Evolutionary conservation across 2,329 filamentous ascomycete genomes (phyloP).

Genomic region (Acrodontium crateriforme): DNA sequence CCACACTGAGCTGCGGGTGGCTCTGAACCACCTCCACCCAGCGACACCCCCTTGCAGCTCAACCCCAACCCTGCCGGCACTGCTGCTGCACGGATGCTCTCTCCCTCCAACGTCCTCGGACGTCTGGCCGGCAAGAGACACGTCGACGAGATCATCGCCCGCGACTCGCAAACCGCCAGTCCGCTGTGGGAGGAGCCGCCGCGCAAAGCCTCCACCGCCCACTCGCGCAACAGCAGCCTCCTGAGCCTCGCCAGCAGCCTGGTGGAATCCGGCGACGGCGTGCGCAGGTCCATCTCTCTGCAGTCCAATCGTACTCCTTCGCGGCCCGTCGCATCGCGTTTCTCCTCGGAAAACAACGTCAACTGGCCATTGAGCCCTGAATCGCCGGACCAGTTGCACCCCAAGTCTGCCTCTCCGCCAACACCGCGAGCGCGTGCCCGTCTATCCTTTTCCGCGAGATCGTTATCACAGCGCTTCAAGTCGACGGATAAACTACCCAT

Average conservation of each 20-base stretch:
- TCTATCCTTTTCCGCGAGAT: conserved; percentile 6
- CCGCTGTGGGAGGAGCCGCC: conserved; percentile 3
- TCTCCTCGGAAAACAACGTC: conserved; percentile 7
- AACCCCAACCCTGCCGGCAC: too few species aligned
- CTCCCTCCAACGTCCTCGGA: conserved; percentile 5
- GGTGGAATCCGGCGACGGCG: conserved; percentile 24
- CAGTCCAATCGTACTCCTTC: conserved; percentile 21
- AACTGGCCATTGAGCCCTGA: conserved; percentile 17
- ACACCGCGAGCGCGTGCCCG: conserved; percentile 7
- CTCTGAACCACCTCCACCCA: too few species aligned
- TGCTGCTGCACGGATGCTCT: too few species aligned
- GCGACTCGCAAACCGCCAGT: background rate
- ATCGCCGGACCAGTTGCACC: background rate
- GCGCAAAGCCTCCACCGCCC: conserved; percentile 2
- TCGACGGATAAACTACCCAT: conserved; percentile 10
- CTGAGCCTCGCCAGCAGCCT: conserved; percentile 16
- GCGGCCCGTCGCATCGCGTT: conserved; percentile 12
- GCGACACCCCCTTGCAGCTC: too few species aligned
- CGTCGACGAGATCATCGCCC: background rate
- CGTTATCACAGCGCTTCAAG: conserved; percentile 8
- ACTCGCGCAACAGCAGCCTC: conserved; percentile 15
- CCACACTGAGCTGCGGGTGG: too few species aligned
- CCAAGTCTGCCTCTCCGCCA: background rate
- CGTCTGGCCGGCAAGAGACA: conserved; percentile 6
- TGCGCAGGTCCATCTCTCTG: conserved; percentile 28